A percentile compares a stretch with the other conserved stretches of the same genome.
Conservation (phyloP, 106 monocot species). For the Dendrobium nobile region DNA sequence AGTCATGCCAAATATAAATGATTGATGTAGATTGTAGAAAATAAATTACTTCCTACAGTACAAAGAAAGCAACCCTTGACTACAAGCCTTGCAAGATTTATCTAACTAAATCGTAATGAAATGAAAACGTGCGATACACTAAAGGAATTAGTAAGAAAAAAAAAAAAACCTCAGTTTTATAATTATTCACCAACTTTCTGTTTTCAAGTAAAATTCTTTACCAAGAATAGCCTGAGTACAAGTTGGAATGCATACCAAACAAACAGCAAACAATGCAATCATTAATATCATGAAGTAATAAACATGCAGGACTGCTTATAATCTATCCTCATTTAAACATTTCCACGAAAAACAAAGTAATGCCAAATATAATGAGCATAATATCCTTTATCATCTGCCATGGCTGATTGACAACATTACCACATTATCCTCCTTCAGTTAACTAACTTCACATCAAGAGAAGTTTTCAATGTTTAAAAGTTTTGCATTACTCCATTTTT, state of each 20-base stretch:
- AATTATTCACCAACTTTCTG: no score
- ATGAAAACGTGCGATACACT: no score
- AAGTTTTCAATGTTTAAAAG: background rate
- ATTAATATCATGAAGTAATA: background rate
- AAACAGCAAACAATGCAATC: background rate
- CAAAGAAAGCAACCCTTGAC: no score
- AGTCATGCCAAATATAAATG: background rate
- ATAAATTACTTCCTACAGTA: no score
- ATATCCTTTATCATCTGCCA: background rate
- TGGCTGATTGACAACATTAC: background rate
- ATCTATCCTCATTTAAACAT: background rate
- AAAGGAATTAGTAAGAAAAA: background rate
- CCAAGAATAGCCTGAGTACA: background rate
- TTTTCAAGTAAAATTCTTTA: background rate
- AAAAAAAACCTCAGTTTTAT: background rate
- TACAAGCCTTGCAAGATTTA: background rate
- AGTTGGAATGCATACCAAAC: background rate
- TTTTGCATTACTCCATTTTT: background rate
- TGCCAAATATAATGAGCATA: background rate
- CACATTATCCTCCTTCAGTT: background rate
- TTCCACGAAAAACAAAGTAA: background rate
- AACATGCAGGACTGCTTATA: background rate
- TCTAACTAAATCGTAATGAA: background rate
- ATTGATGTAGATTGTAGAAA: background rate
- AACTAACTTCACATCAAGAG: background rate